These are phyloP conservation scores for Bromus sterilis DNA, from an alignment of 176 grass and related monocot genomes.

Conservation along the genomic window DNA sequence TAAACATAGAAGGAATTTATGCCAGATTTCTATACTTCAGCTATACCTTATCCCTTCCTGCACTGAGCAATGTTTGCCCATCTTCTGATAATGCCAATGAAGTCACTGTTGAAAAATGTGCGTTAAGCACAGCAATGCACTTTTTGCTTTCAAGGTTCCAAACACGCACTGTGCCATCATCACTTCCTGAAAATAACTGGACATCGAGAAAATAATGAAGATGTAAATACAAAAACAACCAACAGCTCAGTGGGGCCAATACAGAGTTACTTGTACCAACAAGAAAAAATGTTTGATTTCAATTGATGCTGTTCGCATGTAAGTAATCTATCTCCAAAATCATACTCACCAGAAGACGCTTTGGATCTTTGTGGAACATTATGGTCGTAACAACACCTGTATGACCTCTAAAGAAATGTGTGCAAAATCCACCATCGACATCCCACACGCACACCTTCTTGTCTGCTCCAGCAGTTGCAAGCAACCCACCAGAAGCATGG, in stretches of 20 bases:
- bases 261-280: background rate
- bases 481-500: constrained; percentile 92
- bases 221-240: background rate
- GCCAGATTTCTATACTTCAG: background rate
- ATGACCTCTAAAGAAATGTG: constrained; percentile 91
- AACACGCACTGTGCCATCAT: constrained; percentile 67
- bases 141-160: constrained; percentile 90
- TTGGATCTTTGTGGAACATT: constrained; percentile 83
- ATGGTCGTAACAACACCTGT: constrained; percentile 67
- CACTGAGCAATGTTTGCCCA: constrained; percentile 73
- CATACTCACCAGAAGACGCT: constrained; percentile 67
- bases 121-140: constrained; percentile 62
- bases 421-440: constrained; percentile 98
- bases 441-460: constrained; percentile 92
- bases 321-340: constrained; percentile 3
- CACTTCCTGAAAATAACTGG: constrained; percentile 85
- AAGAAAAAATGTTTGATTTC: background rate
- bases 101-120: constrained; percentile 80
- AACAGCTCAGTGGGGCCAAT: background rate
- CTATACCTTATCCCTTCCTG: constrained; percentile 78
- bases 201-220: constrained; percentile 27
- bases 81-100: constrained; percentile 79
- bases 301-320: background rate
- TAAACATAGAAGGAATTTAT: background rate
- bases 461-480: constrained; percentile 88